A percentile compares a stretch with the other conserved stretches of the same genome.
These are phyloP conservation scores for Podospora pseudopauciseta DNA, from an alignment of 495 filamentous ascomycete genomes.

Conservation along the genomic window DNA sequence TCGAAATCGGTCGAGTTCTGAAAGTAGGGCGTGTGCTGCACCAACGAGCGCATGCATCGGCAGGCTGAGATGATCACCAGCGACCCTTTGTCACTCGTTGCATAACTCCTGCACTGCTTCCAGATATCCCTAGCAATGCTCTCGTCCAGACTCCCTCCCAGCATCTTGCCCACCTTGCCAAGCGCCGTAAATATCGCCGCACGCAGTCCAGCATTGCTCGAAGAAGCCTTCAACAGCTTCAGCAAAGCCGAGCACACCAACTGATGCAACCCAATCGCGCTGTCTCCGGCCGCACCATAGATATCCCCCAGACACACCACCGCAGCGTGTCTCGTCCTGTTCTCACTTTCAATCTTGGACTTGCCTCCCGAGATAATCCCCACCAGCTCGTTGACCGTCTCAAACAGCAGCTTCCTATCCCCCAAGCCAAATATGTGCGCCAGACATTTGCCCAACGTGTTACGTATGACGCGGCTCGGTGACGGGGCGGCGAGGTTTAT, in stretches of 20 bases:
- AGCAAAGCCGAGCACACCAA: slow-evolving; percentile 66
- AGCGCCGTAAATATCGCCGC: slow-evolving; percentile 78
- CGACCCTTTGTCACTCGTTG: slow-evolving; percentile 73
- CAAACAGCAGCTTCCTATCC: slow-evolving; percentile 86
- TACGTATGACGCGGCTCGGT: slow-evolving; percentile 83
- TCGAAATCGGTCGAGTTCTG: slow-evolving; percentile 92
- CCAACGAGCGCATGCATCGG: slow-evolving; percentile 70
- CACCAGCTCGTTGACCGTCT: slow-evolving; percentile 86
- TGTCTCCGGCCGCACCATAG: slow-evolving; percentile 85
- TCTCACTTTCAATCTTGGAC: slow-evolving; percentile 65
- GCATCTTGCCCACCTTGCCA: slow-evolving; percentile 68
- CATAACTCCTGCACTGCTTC: slow-evolving; percentile 81
- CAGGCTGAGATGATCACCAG: slow-evolving; percentile 79
- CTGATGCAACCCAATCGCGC: slow-evolving; percentile 79
- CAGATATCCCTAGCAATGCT: slow-evolving; percentile 80
- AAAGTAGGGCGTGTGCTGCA: slow-evolving; percentile 71
- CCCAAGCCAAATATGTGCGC: slow-evolving; percentile 81
- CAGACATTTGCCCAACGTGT: slow-evolving; percentile 80
- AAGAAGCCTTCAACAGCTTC: slow-evolving; percentile 75
- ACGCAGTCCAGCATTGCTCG: slow-evolving; percentile 75
- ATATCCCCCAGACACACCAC: slow-evolving; percentile 85
- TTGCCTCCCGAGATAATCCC: slow-evolving; percentile 73
- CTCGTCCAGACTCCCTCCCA: slow-evolving; percentile 77
- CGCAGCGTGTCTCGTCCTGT: slow-evolving; percentile 73
- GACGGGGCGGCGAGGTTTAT: slow-evolving; percentile 80